Evolutionary conservation across 1,284 basidiomycete genomes (phyloP), one percentile per base, ranked within the genome.

Genomic region (Leucocoprinus gongylophorus): DNA sequence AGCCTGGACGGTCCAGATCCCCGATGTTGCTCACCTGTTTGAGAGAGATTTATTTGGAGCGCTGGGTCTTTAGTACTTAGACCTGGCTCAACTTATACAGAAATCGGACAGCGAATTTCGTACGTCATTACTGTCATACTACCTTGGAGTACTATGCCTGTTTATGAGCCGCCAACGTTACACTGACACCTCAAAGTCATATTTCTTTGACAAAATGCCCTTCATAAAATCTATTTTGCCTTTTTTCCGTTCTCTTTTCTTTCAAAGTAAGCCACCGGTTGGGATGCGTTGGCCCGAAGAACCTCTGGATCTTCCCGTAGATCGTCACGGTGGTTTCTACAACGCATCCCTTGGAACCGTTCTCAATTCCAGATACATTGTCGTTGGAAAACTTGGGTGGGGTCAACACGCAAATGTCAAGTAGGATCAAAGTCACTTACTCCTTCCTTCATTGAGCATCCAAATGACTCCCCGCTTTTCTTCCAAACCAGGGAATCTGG

Each of bases 311-410:
- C 39, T 40, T 40, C 21, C 39, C 39, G 20, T 23, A 13, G 18
- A 23, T 20, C 39, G 20, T 23, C 3, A 6, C 13, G 71, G 71
- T 12, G 71, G 72, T 1, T 73, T 72, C 57, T 72, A 74, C 44
- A 59, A 59, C 8, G 56, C 61, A 28, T 48, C 41, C 12, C 65
- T 74, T 17, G 75, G 74, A 51, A 68, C 75, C 49, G 55, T 63
- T 3, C 74, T 73, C 57, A 64, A 71, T n/a, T 57, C 69, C 40
- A 67, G 68, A 8, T 79, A 79, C 55, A 59, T 67, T 26, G 71
- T 78, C 50, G 67, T 78, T 41, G 64, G 71, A 21, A 75, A 78
- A 60, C 66, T 79, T 1, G 76, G 76, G 1, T 79, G 73, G 74
- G 77, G 77, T 29, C 68, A 69, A 54, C 77, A 75, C 61, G 65